These are phyloP conservation scores for Pythium coloratum DNA, from an alignment of 352 stramenopile genomes.

Conservation along the genomic window DNA sequence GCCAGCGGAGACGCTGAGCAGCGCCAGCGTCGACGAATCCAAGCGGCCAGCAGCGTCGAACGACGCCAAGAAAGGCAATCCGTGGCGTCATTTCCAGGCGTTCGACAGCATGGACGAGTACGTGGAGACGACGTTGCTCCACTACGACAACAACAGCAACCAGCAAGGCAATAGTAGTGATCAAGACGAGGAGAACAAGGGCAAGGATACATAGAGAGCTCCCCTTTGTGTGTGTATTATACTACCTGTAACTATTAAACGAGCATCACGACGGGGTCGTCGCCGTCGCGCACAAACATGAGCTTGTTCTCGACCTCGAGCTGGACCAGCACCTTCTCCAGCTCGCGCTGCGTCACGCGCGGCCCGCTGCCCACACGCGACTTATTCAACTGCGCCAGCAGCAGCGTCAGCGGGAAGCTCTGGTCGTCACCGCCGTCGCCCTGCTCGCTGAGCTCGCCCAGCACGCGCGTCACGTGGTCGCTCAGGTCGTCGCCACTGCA, in stretches of 20 bases:
- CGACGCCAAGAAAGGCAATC: conserved; percentile 13
- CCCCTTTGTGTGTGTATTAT: conserved; percentile 17
- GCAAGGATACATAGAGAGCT: not conserved
- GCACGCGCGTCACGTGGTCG: conserved; percentile 59
- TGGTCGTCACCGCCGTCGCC: conserved; percentile 57
- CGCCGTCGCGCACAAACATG: conserved; percentile 87
- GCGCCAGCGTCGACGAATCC: not conserved
- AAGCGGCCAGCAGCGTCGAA: not conserved
- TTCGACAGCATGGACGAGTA: conserved; percentile 75
- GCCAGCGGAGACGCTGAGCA: not conserved
- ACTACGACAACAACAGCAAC: conserved; percentile 48
- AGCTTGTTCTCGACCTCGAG: conserved; percentile 89
- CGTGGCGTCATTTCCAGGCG: conserved; percentile 58
- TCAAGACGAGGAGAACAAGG: not conserved
- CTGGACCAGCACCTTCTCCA: conserved; percentile 69
- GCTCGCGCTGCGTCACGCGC: conserved; percentile 43
- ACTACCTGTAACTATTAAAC: conserved; percentile 52
- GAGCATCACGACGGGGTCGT: conserved; percentile 83
- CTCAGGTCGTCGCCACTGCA: conserved; percentile 54
- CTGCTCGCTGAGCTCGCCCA: conserved; percentile 59
- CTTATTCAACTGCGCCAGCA: conserved; percentile 60
- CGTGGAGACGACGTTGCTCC: conserved; percentile 62
- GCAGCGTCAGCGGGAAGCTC: conserved; percentile 52
- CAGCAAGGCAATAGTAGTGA: not conserved
- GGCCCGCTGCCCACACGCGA: conserved; percentile 31